Evolutionary conservation across 2,329 filamentous ascomycete species (phyloP).

Genomic region (Aspergillus ochraceoroseus): DNA sequence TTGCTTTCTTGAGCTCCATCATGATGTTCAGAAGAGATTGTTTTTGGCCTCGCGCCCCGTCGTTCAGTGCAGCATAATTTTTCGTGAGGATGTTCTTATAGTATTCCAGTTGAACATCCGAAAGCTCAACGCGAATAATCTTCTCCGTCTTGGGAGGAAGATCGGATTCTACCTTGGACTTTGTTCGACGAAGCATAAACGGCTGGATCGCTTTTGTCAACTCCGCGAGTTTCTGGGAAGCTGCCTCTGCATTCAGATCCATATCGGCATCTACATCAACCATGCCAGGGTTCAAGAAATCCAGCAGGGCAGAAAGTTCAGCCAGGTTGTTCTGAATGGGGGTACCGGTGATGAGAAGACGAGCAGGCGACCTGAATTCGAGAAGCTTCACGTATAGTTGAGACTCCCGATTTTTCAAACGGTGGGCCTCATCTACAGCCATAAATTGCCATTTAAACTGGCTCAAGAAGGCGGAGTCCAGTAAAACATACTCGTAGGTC

Average conservation of each 20-base stretch:
- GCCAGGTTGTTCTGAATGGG: conserved; percentile 96
- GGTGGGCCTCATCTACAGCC: conserved; percentile 93
- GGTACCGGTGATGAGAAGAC: conserved; percentile 91
- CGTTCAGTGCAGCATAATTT: conserved; percentile 90
- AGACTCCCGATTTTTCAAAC: conserved; percentile 92
- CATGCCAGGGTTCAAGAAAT: conserved; percentile 94
- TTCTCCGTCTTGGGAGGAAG: conserved; percentile 96
- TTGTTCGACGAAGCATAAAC: conserved; percentile 91
- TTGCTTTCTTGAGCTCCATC: conserved; percentile 99
- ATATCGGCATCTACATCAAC: conserved; percentile 88
- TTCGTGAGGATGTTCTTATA: conserved; percentile 98
- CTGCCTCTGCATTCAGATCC: conserved; percentile 73
- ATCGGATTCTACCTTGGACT: conserved; percentile 95
- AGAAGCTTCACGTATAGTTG: conserved; percentile 82
- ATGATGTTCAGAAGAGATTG: conserved; percentile 96
- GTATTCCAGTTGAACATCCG: conserved; percentile 93
- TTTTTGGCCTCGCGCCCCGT: conserved; percentile 84
- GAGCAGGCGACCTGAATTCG: conserved; percentile 80
- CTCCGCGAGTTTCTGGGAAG: conserved; percentile 79
- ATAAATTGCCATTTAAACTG: conserved; percentile 97
- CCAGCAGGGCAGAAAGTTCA: conserved; percentile 85
- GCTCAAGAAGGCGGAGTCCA: conserved; percentile 76
- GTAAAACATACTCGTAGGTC: conserved; percentile 92
- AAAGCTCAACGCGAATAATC: conserved; percentile 95
- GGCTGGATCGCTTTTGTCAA: conserved; percentile 84